Conservation (phyloP, 2,329 filamentous ascomycete genomes). For the Phaeophleospora eucalypticola region DNA sequence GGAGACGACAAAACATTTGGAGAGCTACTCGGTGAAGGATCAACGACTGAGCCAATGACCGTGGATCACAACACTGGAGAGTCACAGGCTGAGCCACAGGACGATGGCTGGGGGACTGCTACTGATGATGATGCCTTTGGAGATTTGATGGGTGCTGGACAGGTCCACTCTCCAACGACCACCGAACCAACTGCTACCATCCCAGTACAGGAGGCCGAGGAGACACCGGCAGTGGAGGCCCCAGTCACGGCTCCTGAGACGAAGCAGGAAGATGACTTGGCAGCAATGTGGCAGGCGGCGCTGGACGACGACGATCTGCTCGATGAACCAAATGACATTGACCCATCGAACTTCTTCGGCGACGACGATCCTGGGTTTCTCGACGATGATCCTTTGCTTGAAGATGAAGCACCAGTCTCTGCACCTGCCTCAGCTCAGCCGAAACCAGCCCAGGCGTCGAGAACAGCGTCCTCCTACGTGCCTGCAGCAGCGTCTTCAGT, state of each 20-base stretch:
- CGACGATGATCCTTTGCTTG: conserved; percentile 52
- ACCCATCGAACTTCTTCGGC: conserved; percentile 64
- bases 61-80: background rate
- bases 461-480: conserved; percentile 16
- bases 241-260: conserved; percentile 7
- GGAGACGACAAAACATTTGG: conserved; percentile 33
- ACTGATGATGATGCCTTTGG: conserved; percentile 23
- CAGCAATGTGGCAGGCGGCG: conserved; percentile 78
- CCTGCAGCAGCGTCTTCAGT: conserved; percentile 9
- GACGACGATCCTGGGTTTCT: conserved; percentile 85
- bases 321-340: conserved; percentile 43
- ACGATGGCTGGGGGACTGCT: conserved; percentile 14
- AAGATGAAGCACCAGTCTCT: conserved; percentile 3
- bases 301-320: conserved; percentile 61
- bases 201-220: conserved; percentile 8
- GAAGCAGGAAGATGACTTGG: conserved; percentile 57
- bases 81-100: conserved; percentile 3
- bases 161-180: background rate
- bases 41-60: background rate
- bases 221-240: conserved; percentile 8
- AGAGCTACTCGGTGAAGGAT: conserved; percentile 23
- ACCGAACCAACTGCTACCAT: background rate
- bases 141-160: conserved; percentile 10
- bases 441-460: conserved; percentile 8
- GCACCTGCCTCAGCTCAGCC: conserved; percentile 8